Percentiles rank a stretch among this genome's conserved stretches.
These are phyloP conservation scores for Nannochloropsis salina DNA, from an alignment of 108 stramenopile species.

Conservation along the genomic window DNA sequence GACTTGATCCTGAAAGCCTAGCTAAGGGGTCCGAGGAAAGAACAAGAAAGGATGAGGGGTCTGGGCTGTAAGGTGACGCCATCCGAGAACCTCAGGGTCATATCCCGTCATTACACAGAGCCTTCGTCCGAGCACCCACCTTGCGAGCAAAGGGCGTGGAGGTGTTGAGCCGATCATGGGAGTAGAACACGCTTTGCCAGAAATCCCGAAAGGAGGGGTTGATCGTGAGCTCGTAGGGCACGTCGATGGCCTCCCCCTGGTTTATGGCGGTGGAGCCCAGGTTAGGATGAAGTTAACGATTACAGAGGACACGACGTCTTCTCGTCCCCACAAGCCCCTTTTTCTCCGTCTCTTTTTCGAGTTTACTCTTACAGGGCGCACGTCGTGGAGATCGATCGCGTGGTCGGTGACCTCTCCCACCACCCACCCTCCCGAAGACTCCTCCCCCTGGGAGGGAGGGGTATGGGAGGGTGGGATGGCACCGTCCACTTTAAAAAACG, in stretches of 20 bases:
- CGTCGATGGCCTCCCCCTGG: slow-evolving; percentile 30
- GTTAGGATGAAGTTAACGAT: too few species aligned
- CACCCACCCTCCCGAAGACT: not conserved
- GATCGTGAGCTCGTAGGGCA: slow-evolving; percentile 67
- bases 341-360: not conserved
- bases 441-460: not conserved
- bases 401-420: not conserved
- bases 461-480: not conserved
- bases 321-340: too few species aligned
- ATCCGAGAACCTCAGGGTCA: too few species aligned
- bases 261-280: not conserved
- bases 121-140: not conserved
- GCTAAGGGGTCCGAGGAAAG: not conserved
- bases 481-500: slow-evolving; percentile 18
- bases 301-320: too few species aligned
- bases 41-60: not conserved
- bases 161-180: slow-evolving; percentile 74
- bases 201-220: slow-evolving; percentile 63
- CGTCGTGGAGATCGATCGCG: not conserved
- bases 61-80: too few species aligned
- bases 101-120: too few species aligned
- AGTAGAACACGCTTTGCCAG: slow-evolving; percentile 74
- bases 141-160: slow-evolving; percentile 72
- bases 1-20: slow-evolving; percentile 74
- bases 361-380: not conserved